Evolutionary conservation across 2,329 filamentous ascomycete species (phyloP), one percentile per base, ranked within the genome.

Genomic region (Plectosphaerella sp.): DNA sequence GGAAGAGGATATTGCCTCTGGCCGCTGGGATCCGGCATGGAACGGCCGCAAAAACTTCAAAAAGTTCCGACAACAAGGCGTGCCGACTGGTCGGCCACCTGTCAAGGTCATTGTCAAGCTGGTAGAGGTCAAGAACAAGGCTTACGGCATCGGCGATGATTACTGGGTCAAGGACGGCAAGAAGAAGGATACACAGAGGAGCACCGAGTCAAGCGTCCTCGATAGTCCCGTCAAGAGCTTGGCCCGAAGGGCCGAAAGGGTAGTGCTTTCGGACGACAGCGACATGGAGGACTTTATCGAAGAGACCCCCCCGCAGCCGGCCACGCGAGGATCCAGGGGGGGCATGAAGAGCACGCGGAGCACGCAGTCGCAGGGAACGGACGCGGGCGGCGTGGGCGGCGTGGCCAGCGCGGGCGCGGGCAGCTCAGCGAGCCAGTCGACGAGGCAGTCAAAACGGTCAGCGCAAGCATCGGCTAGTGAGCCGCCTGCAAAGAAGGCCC

Each of bases 21-120:
- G 78, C 5, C 79, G 89, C 41, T 97, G 93, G 92, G 83, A 97
- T 58, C 84, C 90, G 1, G 79, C 78, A 39, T 99, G 94, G 94
- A 96, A 97, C 64, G 94, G 93, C 1, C 80, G 93, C 43, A 93
- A 91, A 69, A 97, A 99, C 64, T 99, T 96, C 73, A 99, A 99
- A 68, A 88, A 84, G 61, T 99, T 99, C 64, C 77, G 79, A 20
- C 77, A 76, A 51, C 76, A 82, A 50, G 85, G 82, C 22, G 79
- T 79, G 18, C 58, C 58, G 6, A 56, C 62, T 2, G 72, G 77
- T 6, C 66, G 77, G 15, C 66, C 70, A 3, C 66, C 70, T 2
- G 67, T 72, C 25, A 72, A 72, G 51, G 72, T 88, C 35, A 88
- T 95, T 39, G 82, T 96, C 4, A 72, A 78, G 0, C 71, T 96